These are phyloP conservation scores for Neckera pumila DNA, from an alignment of 225 moss, liverwort and hornwort genomes.

Conservation along the genomic window DNA sequence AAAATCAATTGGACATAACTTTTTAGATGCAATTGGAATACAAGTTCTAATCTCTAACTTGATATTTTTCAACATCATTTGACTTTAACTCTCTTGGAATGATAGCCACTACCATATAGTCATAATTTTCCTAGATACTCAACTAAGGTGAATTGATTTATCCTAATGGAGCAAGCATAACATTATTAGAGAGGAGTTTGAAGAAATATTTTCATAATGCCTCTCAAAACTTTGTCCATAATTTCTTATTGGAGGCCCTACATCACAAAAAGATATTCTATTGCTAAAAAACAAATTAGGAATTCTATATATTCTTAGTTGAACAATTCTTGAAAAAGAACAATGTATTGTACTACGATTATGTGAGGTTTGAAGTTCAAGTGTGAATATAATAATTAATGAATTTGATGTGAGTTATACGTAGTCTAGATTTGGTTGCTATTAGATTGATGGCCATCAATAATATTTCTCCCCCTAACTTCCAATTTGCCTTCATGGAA, in stretches of 20 bases:
- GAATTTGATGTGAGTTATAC: background rate
- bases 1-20: background rate
- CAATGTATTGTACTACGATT: background rate
- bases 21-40: background rate
- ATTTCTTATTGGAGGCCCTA: background rate
- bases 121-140: too few relatives aligned
- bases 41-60: background rate
- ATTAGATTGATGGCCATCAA: background rate
- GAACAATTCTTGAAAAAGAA: background rate
- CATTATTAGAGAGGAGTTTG: background rate
- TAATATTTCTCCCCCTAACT: background rate
- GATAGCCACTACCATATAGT: too few relatives aligned
- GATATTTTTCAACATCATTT: background rate
- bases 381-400: background rate
- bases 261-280: background rate
- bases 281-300: background rate
- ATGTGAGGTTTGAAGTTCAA: background rate
- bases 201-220: background rate
- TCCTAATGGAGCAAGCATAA: background rate
- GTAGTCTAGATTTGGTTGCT: background rate
- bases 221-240: background rate
- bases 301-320: background rate
- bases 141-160: too few relatives aligned
- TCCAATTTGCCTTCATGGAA: background rate
- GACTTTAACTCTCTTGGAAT: accelerated